These are phyloP conservation scores for Rosa persica DNA, from an alignment of 306 rosid species.

Conservation along the genomic window DNA sequence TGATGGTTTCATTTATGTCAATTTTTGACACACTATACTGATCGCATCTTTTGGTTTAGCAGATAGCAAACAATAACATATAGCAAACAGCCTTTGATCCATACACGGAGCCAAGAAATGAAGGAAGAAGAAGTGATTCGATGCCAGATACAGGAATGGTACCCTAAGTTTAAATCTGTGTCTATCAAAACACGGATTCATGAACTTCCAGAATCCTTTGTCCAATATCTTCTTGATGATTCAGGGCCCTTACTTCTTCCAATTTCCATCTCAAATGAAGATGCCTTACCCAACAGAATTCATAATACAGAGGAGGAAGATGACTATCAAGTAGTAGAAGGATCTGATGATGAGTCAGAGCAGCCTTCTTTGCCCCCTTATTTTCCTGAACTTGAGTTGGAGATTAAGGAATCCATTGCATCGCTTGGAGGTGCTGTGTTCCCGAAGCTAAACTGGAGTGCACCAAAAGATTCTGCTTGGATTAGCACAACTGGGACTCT, in stretches of 20 bases:
- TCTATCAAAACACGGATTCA: slow-evolving; percentile 68
- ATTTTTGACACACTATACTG: not conserved
- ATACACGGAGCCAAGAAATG: slow-evolving; percentile 31
- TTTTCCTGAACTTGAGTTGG: slow-evolving; percentile 70
- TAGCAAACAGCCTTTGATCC: not conserved
- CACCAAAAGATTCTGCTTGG: slow-evolving; percentile 88
- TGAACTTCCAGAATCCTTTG: slow-evolving; percentile 67
- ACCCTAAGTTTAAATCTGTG: slow-evolving; percentile 59
- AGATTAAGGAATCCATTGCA: slow-evolving; percentile 59
- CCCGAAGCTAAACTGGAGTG: slow-evolving; percentile 87
- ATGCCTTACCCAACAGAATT: slow-evolving; percentile 75
- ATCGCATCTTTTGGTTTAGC: slow-evolving; percentile 10
- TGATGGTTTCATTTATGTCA: not conserved
- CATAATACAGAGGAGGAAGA: slow-evolving; percentile 58
- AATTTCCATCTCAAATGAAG: slow-evolving; percentile 63
- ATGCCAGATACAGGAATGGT: slow-evolving; percentile 83
- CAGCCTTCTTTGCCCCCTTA: slow-evolving; percentile 49
- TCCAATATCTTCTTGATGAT: slow-evolving; percentile 68
- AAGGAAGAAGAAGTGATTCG: slow-evolving; percentile 56
- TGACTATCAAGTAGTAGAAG: slow-evolving; percentile 69
- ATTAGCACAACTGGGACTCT: slow-evolving; percentile 57
- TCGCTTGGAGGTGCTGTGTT: slow-evolving; percentile 74
- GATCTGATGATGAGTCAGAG: slow-evolving; percentile 59
- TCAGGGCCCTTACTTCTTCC: slow-evolving; percentile 70
- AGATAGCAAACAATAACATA: slow-evolving; percentile 23